Evolutionary conservation across 768 basidiomycete species (phyloP).

Genomic region (Stropharia rugosoannulata): DNA sequence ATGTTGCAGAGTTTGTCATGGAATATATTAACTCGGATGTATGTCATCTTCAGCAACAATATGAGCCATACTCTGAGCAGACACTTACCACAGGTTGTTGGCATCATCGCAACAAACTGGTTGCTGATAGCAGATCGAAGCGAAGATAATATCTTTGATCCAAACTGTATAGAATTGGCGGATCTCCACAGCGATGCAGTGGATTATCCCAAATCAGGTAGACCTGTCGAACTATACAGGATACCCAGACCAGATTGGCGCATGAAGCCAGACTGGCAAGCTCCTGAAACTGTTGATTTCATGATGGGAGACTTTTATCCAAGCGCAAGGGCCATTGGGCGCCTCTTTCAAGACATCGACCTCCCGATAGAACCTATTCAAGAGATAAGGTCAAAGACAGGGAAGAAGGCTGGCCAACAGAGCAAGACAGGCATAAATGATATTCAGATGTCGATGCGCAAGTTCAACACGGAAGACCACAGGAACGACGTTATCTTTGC

Average conservation of each 20-base stretch:
- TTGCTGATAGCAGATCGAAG: conserved; percentile 64
- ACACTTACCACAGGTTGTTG: conserved; percentile 43
- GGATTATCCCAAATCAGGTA: conserved; percentile 63
- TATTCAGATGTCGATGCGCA: not conserved
- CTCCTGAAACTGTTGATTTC: conserved; percentile 51
- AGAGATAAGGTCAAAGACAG: conserved; percentile 5
- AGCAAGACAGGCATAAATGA: conserved; percentile 12
- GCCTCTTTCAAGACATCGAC: conserved; percentile 59
- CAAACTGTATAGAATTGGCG: conserved; percentile 52
- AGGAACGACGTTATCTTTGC: conserved; percentile 10
- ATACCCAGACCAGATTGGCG: conserved; percentile 44
- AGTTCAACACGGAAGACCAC: conserved; percentile 6
- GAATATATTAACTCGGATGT: conserved; percentile 71
- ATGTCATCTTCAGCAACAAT: conserved; percentile 18
- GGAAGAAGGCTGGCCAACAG: conserved; percentile 10
- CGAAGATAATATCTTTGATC: conserved; percentile 41
- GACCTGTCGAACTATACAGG: conserved; percentile 34
- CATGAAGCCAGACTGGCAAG: conserved; percentile 61
- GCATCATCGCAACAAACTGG: conserved; percentile 63
- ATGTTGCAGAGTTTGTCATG: conserved; percentile 69
- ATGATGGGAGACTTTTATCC: conserved; percentile 43
- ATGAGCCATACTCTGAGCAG: not conserved
- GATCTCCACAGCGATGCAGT: conserved; percentile 63
- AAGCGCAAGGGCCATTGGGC: conserved; percentile 57
- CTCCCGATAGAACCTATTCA: conserved; percentile 37